Percentiles rank a stretch among this genome's conserved stretches.
Conservation (phyloP, 2,329 filamentous ascomycete species). For the Calycina herbarum region DNA sequence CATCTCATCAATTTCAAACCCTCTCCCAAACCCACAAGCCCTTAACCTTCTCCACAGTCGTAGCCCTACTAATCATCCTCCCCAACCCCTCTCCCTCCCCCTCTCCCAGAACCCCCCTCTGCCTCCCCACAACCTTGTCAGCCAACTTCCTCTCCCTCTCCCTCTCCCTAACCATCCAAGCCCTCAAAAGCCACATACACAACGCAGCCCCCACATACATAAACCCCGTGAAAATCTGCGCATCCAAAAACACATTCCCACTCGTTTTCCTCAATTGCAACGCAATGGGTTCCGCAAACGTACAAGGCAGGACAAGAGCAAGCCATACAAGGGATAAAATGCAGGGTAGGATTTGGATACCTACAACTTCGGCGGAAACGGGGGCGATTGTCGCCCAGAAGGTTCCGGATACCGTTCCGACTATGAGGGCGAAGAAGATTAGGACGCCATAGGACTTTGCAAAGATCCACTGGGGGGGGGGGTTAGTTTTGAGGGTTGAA, state of each 20-base stretch:
- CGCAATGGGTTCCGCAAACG: constrained; percentile 62
- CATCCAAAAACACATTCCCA: constrained; percentile 53
- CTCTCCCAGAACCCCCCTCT: constrained; percentile 16
- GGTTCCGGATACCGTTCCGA: constrained; percentile 67
- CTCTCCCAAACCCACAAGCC: constrained; percentile 32
- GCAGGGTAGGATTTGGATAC: constrained; percentile 66
- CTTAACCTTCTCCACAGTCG: constrained; percentile 24
- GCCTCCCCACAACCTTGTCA: constrained; percentile 18
- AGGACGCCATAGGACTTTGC: constrained; percentile 65
- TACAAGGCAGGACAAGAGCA: constrained; percentile 67
- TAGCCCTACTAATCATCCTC: constrained; percentile 23
- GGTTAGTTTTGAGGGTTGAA: no score
- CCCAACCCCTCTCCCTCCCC: constrained; percentile 9
- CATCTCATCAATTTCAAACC: constrained; percentile 15
- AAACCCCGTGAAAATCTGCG: constrained; percentile 60
- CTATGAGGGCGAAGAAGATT: constrained; percentile 68
- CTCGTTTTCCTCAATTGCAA: constrained; percentile 51
- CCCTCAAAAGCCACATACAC: constrained; percentile 54
- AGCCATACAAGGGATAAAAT: constrained; percentile 73
- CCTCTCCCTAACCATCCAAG: constrained; percentile 60
- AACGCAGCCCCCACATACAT: constrained; percentile 60
- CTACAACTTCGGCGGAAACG: constrained; percentile 72
- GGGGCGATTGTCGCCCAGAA: constrained; percentile 71
- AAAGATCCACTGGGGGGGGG: constrained; percentile 57
- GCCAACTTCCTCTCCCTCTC: constrained; percentile 44